phyloP scores from a whole-genome alignment of 257 asterid species.

The Marsdenia floribunda region DNA sequence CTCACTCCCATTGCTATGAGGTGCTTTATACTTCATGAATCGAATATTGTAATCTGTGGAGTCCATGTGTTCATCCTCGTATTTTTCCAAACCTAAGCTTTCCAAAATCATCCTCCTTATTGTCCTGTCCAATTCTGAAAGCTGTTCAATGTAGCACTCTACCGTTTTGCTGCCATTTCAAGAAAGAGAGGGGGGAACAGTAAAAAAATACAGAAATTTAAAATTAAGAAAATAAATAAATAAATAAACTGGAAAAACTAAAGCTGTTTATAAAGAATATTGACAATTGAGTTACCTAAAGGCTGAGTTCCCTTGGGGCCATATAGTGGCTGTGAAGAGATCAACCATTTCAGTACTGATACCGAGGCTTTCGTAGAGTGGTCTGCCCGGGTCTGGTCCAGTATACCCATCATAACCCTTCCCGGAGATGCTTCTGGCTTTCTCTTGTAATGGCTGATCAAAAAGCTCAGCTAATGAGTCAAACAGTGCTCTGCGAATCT shows the following conservation, averaged over 20 bases:
- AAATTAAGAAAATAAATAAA: background rate
- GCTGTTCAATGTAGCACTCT: background rate
- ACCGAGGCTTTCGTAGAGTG: slow-evolving; percentile 43
- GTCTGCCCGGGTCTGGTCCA: slow-evolving; percentile 31
- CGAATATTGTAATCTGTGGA: background rate
- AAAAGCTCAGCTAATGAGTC: slow-evolving; percentile 24
- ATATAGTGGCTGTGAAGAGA: slow-evolving; percentile 27
- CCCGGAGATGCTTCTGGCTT: slow-evolving; percentile 28
- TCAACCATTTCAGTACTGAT: slow-evolving; percentile 26
- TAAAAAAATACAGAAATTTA: no score
- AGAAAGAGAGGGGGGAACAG: no score
- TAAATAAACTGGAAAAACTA: no score
- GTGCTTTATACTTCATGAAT: background rate
- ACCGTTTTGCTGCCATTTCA: no score
- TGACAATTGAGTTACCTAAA: no score
- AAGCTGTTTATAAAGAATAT: no score
- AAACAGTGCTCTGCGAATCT: slow-evolving; percentile 26
- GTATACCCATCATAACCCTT: slow-evolving; percentile 42
- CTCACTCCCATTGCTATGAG: background rate
- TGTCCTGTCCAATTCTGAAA: background rate
- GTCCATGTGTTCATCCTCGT: background rate
- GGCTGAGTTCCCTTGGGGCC: slow-evolving; percentile 41
- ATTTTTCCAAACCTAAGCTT: background rate
- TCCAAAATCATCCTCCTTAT: background rate
- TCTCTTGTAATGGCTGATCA: slow-evolving; percentile 33